These are phyloP conservation scores for Colletotrichum scovillei DNA, from an alignment of 2,329 filamentous ascomycete species.

Conservation along the genomic window DNA sequence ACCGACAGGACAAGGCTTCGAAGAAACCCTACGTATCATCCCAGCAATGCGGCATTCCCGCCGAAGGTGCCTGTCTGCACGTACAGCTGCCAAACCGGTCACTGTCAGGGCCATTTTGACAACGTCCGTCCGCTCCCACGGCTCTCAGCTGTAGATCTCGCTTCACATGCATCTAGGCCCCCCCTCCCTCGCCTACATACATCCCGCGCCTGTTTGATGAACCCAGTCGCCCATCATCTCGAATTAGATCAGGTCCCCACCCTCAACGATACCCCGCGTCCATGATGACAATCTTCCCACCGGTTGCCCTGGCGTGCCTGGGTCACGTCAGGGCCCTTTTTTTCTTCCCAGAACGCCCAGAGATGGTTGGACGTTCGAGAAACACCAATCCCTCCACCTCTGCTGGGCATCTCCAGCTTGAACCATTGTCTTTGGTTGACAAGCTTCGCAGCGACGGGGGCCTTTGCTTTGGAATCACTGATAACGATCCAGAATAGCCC, in stretches of 20 bases:
- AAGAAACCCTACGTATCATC: background rate
- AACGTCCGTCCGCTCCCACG: constrained; percentile 21
- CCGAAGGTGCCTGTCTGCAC: background rate
- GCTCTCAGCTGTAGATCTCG: constrained; percentile 25
- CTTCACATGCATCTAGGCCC: constrained; percentile 4
- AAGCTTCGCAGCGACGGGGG: constrained; percentile 12
- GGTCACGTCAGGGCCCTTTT: background rate
- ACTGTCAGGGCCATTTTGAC: constrained; percentile 14
- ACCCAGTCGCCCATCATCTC: constrained; percentile 32
- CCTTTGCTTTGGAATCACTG: background rate
- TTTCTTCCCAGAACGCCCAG: background rate
- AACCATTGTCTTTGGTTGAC: background rate
- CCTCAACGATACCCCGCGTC: constrained; percentile 17
- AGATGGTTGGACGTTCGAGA: constrained; percentile 3
- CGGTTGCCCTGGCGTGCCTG: background rate
- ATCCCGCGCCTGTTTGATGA: constrained; percentile 24
- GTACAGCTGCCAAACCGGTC: background rate
- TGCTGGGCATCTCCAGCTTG: constrained; percentile 4
- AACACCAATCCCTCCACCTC: constrained; percentile 8
- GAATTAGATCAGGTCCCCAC: constrained; percentile 30
- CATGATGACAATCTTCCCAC: background rate
- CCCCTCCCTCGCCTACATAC: constrained; percentile 8
- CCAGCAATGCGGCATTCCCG: constrained; percentile 7
- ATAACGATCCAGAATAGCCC: background rate
- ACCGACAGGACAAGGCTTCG: background rate